Conservation (phyloP, 768 basidiomycete genomes). For the Suillus brevipes region DNA sequence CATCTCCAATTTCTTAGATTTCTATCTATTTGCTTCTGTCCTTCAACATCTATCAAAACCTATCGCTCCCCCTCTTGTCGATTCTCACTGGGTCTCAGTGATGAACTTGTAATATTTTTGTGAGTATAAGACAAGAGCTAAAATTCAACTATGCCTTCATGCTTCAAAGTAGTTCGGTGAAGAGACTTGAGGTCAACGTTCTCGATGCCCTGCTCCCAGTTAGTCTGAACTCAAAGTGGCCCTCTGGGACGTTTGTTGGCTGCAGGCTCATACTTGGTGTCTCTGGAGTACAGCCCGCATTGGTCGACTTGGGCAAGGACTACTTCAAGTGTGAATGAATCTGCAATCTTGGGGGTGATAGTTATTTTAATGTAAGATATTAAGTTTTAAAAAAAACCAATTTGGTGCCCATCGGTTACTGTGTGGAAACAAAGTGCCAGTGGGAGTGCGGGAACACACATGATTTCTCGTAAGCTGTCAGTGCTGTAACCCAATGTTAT, state of each 20-base stretch:
- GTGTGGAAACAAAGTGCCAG: no score
- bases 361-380: not conserved
- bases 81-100: not conserved
- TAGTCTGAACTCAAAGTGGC: slow-evolving; percentile 6
- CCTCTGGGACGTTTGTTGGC: slow-evolving; percentile 4
- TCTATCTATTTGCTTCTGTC: not conserved
- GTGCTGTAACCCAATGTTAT: no score
- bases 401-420: no score
- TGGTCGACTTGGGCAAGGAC: not conserved
- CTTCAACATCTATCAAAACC: not conserved
- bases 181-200: slow-evolving; percentile 2
- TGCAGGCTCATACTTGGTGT: not conserved
- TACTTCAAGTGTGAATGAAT: not conserved
- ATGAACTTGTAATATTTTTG: slow-evolving; percentile 2
- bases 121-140: not conserved
- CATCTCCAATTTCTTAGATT: not conserved
- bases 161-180: not conserved
- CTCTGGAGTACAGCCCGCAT: not conserved
- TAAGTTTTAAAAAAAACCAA: no score
- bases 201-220: slow-evolving; percentile 3
- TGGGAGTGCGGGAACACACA: no score
- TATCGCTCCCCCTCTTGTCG: not conserved
- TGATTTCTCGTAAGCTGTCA: no score
- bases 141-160: not conserved
- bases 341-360: not conserved